phyloP scores from a whole-genome alignment of 352 stramenopile species.

The Phytopythium oedochilum region DNA sequence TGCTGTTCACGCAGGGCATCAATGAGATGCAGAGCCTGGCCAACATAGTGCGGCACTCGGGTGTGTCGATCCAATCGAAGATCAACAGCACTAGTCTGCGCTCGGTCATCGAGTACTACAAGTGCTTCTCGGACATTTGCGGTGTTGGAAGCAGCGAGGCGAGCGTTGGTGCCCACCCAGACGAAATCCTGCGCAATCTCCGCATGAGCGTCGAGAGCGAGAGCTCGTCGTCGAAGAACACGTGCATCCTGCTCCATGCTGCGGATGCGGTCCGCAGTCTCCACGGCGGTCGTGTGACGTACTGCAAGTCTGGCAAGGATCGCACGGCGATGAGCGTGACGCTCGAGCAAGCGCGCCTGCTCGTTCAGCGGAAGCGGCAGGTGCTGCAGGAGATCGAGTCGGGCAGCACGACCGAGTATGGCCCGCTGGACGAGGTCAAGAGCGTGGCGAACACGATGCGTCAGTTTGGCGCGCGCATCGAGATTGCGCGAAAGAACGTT shows the following conservation, averaged over 20 bases:
- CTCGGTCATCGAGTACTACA: constrained; percentile 76
- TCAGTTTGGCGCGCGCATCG: constrained; percentile 91
- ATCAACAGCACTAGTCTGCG: constrained; percentile 79
- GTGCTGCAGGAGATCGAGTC: constrained; percentile 71
- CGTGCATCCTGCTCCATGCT: constrained; percentile 80
- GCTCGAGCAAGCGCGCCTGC: constrained; percentile 92
- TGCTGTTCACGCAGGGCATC: constrained; percentile 89
- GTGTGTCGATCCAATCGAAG: constrained; percentile 77
- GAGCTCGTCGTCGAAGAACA: constrained; percentile 82
- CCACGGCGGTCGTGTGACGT: constrained; percentile 91
- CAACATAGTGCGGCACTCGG: constrained; percentile 82
- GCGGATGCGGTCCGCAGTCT: constrained; percentile 87
- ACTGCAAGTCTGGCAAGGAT: constrained; percentile 98
- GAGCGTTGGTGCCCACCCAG: constrained; percentile 52
- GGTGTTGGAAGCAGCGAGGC: constrained; percentile 35
- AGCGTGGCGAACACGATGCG: constrained; percentile 85
- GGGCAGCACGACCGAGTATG: constrained; percentile 29
- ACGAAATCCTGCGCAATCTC: constrained; percentile 67
- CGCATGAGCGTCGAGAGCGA: constrained; percentile 61
- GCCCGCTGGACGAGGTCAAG: constrained; percentile 74
- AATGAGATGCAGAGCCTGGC: constrained; percentile 93
- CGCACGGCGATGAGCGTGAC: constrained; percentile 97
- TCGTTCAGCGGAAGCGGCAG: constrained; percentile 69
- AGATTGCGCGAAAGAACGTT: constrained; percentile 97
- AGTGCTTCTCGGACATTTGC: constrained; percentile 38